Conservation (phyloP, 1,139 yeast species). For the Yamadazyma buinensis region DNA sequence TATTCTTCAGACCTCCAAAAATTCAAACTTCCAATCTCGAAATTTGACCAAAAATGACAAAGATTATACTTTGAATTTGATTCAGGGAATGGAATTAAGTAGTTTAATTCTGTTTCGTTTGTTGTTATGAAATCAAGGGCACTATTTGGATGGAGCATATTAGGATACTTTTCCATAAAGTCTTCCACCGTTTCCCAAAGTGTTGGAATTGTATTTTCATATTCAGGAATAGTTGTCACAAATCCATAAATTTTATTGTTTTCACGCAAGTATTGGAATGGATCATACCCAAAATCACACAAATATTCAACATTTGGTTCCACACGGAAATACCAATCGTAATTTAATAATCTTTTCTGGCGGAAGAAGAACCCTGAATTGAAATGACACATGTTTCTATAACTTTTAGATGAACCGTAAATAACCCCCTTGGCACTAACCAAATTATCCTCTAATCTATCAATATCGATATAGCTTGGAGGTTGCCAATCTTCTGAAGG, state of each 20-base stretch:
- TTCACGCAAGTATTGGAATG: slow-evolving; percentile 33
- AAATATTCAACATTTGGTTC: slow-evolving; percentile 46
- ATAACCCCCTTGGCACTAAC: slow-evolving; percentile 25
- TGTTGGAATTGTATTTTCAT: slow-evolving; percentile 56
- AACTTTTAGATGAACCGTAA: slow-evolving; percentile 39
- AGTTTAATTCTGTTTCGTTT: slow-evolving; percentile 38
- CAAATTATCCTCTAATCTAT: slow-evolving; percentile 24
- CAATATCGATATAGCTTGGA: slow-evolving; percentile 33
- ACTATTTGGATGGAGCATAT: slow-evolving; percentile 63
- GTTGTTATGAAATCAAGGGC: slow-evolving; percentile 70
- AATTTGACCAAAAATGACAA: slow-evolving; percentile 96
- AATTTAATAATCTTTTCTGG: slow-evolving; percentile 35
- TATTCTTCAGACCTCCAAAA: slow-evolving; percentile 76
- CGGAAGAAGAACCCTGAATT: slow-evolving; percentile 44
- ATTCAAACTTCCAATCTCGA: slow-evolving; percentile 79
- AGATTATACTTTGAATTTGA: slow-evolving; percentile 65
- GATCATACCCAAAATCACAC: slow-evolving; percentile 49
- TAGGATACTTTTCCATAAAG: slow-evolving; percentile 58
- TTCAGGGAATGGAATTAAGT: slow-evolving; percentile 12
- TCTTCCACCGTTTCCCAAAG: slow-evolving; percentile 74
- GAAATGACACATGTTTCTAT: slow-evolving; percentile 49
- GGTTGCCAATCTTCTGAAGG: slow-evolving; percentile 43
- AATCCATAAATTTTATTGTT: slow-evolving; percentile 41
- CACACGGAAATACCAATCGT: slow-evolving; percentile 45
- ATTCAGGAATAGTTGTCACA: slow-evolving; percentile 42